Percentiles rank a stretch among this genome's conserved stretches.
These are phyloP conservation scores for Ajuga chamaepitys DNA, from an alignment of 257 asterid genomes.

Conservation along the genomic window DNA sequence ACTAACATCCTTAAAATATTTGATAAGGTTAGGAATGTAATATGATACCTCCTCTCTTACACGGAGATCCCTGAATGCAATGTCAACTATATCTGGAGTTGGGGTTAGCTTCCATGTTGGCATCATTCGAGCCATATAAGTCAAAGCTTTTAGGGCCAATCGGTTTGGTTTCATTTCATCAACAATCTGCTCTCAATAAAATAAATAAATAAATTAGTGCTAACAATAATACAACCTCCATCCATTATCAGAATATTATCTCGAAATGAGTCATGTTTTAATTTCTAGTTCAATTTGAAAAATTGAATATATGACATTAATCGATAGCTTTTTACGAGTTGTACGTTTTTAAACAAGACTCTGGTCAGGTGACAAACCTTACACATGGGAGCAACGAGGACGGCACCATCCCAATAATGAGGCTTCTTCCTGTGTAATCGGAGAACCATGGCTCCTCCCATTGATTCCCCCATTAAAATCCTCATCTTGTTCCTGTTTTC, in stretches of 20 bases:
- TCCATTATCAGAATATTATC: no score
- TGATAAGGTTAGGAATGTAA: background rate
- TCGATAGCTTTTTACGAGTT: no score
- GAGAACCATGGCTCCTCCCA: slow-evolving; percentile 75
- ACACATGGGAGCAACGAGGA: slow-evolving; percentile 73
- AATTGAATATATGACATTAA: no score
- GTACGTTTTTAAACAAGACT: no score
- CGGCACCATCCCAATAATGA: slow-evolving; percentile 53
- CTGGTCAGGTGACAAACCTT: slow-evolving; percentile 42
- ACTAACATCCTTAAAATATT: no score
- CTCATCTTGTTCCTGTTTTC: slow-evolving; percentile 37
- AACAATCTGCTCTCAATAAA: slow-evolving; percentile 42
- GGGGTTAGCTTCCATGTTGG: slow-evolving; percentile 89
- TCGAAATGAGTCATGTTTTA: no score
- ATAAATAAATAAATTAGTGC: background rate
- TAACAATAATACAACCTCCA: background rate
- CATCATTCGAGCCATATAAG: slow-evolving; percentile 33
- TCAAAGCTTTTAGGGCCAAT: slow-evolving; percentile 38
- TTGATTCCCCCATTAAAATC: slow-evolving; percentile 60
- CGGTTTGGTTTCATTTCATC: slow-evolving; percentile 65
- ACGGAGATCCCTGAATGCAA: slow-evolving; percentile 60
- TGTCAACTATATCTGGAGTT: slow-evolving; percentile 70
- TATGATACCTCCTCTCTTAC: slow-evolving; percentile 57
- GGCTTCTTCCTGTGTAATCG: slow-evolving; percentile 60
- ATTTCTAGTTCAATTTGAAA: no score